Conservation (phyloP, 139 green algal species). For the Micractinium conductrix region DNA sequence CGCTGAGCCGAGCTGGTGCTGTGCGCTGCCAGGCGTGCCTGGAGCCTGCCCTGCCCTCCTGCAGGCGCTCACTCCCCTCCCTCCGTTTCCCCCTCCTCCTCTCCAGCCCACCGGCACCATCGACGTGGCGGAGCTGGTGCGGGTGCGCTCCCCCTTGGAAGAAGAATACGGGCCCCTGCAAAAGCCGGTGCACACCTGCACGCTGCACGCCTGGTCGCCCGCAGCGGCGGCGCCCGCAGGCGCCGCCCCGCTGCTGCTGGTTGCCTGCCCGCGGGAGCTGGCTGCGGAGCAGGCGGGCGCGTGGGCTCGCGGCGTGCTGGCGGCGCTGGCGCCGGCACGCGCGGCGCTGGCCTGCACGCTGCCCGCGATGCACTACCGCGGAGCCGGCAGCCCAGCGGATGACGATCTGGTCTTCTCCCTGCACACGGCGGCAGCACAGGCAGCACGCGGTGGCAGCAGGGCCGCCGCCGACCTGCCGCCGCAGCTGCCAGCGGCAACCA, state of each 20-base stretch:
- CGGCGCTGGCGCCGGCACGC: background rate
- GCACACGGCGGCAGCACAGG: background rate
- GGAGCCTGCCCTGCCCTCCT: background rate
- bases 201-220: conserved; percentile 5
- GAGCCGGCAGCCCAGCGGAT: conserved; percentile 37
- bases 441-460: background rate
- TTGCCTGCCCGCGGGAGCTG: background rate
- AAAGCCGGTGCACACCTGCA: conserved; percentile 23
- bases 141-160: conserved; percentile 9
- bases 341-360: conserved; percentile 15
- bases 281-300: conserved; percentile 26
- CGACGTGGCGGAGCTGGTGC: conserved; percentile 28
- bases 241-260: conserved; percentile 2
- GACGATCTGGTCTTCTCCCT: conserved; percentile 37
- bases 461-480: conserved; percentile 8
- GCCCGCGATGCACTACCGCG: conserved; percentile 40
- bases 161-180: conserved; percentile 21
- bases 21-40: too few species aligned
- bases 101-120: conserved; percentile 19
- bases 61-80: background rate
- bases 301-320: conserved; percentile 20
- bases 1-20: too few species aligned
- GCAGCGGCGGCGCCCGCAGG: too few species aligned
- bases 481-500: conserved; percentile 8
- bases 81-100: background rate